Evolutionary conservation across 805 yeast species (phyloP), one percentile per base, ranked within the genome.

Genomic region (Starmerella sirachaensis): DNA sequence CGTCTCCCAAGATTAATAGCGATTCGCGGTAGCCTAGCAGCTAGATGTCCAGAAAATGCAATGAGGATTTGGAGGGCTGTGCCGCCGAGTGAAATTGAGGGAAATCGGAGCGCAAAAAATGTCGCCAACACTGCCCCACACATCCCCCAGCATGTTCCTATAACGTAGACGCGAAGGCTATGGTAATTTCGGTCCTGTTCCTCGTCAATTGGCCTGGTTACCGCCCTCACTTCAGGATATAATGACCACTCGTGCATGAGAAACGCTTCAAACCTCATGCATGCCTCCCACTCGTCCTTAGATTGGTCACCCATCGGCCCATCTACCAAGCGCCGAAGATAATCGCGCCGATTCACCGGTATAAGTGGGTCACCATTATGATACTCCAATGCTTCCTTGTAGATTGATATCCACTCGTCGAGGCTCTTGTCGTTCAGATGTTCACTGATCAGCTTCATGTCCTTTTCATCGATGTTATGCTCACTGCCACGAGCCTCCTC

Each of bases 151-250:
- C 69, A 47, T 3, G 69, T 49, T 2, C 70, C 69, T 18, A 72
- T 56, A 12, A 64, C 54, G 52, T 72, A 73, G 6, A 66, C 70
- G 37, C 78, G 62, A 35, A 69, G 45, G 6, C 74, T 71, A 38
- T 73, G 75, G 31, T 58, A 61, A 1, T 24, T 18, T 4, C 20
- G 35, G 1, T 21, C 22, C 6, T 33, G 37, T 4, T 17, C 29
- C 38, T 72, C 76, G 45, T 72, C 78, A 29, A 50, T 57, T 1
- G 75, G 68, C 20, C 65, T 68, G 5, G 70, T 65, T 20, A 72
- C 69, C 5, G 78, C 67, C 18, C 79, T 56, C 12, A 74, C 74
- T 50, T 74, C 78, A 2, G 78, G 75, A 44, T 73, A 73, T 2
- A 76, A 75, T 1, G 77, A 71, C 54, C 66, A 68, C 42, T 51